Evolutionary conservation across 1,284 basidiomycete species (phyloP), one percentile per base, ranked within the genome.

Genomic region (Earliella scabrosa): DNA sequence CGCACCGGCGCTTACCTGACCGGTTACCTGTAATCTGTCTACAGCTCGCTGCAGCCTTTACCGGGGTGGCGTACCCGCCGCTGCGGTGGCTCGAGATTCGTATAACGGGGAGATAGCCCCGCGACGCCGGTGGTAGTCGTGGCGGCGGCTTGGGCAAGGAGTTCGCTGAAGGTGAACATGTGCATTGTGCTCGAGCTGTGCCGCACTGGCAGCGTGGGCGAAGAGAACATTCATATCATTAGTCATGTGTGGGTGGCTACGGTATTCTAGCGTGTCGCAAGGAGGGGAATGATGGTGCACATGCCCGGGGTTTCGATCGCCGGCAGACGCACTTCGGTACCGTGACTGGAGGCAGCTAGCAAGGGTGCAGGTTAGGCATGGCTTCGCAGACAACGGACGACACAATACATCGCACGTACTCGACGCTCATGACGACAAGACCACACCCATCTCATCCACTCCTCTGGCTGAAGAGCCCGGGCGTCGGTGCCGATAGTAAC

Each of bases 31-130:
- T 18, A 8, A 23, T 21, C 8, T 32, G 13, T 53, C n/a, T n/a
- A n/a, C n/a, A 78, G 78, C 77, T 80, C 38, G 75, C 79, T 20
- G 78, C 76, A 11, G 68, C 36, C 2, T 80, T 80, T 58, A 65
- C 78, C 2, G 79, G 69, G 2, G 67, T 79, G 7, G 66, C 72
- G 5, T 80, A 74, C 52, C 73, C 73, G 1, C 77, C 74, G 14
- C 54, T 80, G 35, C 68, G 79, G n/a, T 80, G 73, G 71, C 45
- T 79, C 31, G 78, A 80, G 61, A 79, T 81, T 50, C 70, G 68
- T 6, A 57, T 72, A 44, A 75, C 71, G 7, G 78, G 78, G 26
- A 67, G 77, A 57, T 78, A 65, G 59, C 32, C n/a, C n/a, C n/a
- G n/a, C n/a, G n/a, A n/a, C n/a, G n/a, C n/a, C n/a, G n/a, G n/a